Percentiles rank a stretch among this genome's conserved stretches.
phyloP scores from a whole-genome alignment of 164 flowering plant genomes.

The Vitis amurensis region DNA sequence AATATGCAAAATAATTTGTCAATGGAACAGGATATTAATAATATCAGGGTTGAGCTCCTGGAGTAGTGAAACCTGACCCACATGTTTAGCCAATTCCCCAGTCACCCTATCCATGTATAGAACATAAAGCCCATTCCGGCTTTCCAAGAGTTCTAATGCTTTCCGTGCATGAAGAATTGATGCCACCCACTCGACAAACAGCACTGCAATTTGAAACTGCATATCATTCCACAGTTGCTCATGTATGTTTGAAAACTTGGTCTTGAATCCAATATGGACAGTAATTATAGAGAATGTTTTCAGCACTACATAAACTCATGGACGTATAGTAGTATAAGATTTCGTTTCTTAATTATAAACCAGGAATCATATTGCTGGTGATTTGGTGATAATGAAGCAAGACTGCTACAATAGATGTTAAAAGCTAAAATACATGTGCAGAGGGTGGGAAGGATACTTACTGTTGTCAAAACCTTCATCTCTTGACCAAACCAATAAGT shows the following conservation, averaged over 20 bases:
- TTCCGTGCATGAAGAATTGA: slow-evolving; percentile 63
- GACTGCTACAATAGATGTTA: background rate
- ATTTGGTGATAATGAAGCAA: background rate
- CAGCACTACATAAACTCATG: background rate
- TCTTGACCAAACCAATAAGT: slow-evolving; percentile 56
- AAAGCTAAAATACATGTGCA: background rate
- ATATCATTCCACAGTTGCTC: background rate
- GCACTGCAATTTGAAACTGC: slow-evolving; percentile 36
- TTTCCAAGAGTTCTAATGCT: slow-evolving; percentile 64
- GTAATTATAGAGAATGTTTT: background rate
- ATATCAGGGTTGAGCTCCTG: slow-evolving; percentile 46
- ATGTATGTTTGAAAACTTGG: background rate
- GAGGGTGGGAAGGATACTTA: slow-evolving; percentile 27
- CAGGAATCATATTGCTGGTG: background rate
- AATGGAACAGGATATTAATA: slow-evolving; percentile 45
- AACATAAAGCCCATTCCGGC: slow-evolving; percentile 75
- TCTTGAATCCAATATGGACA: background rate
- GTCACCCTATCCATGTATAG: slow-evolving; percentile 82
- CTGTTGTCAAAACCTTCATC: slow-evolving; percentile 54
- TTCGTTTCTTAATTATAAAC: background rate
- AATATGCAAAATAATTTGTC: slow-evolving; percentile 9
- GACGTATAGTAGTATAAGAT: background rate
- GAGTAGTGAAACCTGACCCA: slow-evolving; percentile 43
- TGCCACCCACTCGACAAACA: slow-evolving; percentile 74
- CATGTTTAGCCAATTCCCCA: slow-evolving; percentile 61